phyloP scores from a whole-genome alignment of 108 stramenopile species.

The Parietichytrium sp. region DNA sequence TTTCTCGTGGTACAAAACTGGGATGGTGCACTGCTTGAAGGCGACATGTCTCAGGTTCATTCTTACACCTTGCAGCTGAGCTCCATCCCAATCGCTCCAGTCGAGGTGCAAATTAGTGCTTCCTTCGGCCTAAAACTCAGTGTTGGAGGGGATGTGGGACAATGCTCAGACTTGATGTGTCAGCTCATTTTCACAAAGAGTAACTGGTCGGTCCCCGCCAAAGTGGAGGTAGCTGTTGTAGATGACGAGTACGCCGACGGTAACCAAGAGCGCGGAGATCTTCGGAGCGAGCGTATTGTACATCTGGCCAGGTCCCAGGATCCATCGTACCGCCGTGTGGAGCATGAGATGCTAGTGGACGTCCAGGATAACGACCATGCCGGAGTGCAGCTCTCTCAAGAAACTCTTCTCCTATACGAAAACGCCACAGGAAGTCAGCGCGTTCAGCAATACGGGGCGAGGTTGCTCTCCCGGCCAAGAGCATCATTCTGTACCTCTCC shows the following conservation, averaged over 20 bases:
- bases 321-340: background rate
- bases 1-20: background rate
- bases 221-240: background rate
- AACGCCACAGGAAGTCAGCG: too few relatives aligned
- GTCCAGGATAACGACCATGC: background rate
- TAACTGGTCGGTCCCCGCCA: background rate
- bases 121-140: background rate
- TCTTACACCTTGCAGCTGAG: background rate
- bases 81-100: background rate
- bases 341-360: background rate
- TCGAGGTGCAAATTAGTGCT: background rate
- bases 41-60: too few relatives aligned
- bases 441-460: too few relatives aligned
- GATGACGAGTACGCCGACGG: slow-evolving; percentile 29
- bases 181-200: background rate
- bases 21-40: too few relatives aligned
- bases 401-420: background rate
- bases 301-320: background rate
- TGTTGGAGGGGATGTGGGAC: too few relatives aligned
- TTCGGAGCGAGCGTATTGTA: background rate
- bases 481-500: too few relatives aligned
- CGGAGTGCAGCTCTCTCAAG: background rate
- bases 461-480: too few relatives aligned
- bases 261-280: background rate
- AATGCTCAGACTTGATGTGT: background rate